A percentile compares a stretch with the other conserved stretches of the same genome.
phyloP scores from a whole-genome alignment of 2,329 filamentous ascomycete genomes.

The Endoconidiophora laricicola region DNA sequence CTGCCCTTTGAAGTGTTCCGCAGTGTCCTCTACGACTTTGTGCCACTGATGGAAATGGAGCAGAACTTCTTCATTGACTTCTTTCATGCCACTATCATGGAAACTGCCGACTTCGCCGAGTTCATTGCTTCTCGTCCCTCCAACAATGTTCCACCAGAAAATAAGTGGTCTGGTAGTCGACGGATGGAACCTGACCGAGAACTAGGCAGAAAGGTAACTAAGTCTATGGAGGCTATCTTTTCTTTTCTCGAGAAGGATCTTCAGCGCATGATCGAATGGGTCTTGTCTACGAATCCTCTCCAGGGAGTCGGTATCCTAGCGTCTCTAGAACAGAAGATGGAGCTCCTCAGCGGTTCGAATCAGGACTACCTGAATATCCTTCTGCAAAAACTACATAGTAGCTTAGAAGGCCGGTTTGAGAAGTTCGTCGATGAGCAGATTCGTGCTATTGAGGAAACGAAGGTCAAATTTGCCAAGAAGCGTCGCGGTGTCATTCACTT shows the following conservation, averaged over 20 bases:
- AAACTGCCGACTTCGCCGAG: slow-evolving; percentile 70
- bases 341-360: slow-evolving; percentile 71
- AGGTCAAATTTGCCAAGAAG: slow-evolving; percentile 90
- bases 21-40: slow-evolving; percentile 62
- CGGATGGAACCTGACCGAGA: slow-evolving; percentile 77
- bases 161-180: slow-evolving; percentile 14
- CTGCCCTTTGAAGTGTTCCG: slow-evolving; percentile 70
- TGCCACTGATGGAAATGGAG: slow-evolving; percentile 75
- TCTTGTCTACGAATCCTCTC: slow-evolving; percentile 62
- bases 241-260: slow-evolving; percentile 65
- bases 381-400: slow-evolving; percentile 63
- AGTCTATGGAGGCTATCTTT: slow-evolving; percentile 79
- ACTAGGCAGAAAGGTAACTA: slow-evolving; percentile 68
- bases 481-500: slow-evolving; percentile 92
- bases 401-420: slow-evolving; percentile 58
- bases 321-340: slow-evolving; percentile 61
- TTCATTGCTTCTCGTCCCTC: slow-evolving; percentile 38
- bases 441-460: slow-evolving; percentile 89
- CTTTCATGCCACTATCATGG: slow-evolving; percentile 81
- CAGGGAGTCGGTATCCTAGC: slow-evolving; percentile 76
- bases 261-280: slow-evolving; percentile 69
- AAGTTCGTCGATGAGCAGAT: slow-evolving; percentile 92
- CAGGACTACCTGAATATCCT: slow-evolving; percentile 77
- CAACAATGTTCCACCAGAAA: slow-evolving; percentile 12
- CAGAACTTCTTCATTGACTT: slow-evolving; percentile 97